Percentiles rank a stretch among this genome's conserved stretches.
Conservation (phyloP, 2,329 filamentous ascomycete species). For the Bipolaris cookei region DNA sequence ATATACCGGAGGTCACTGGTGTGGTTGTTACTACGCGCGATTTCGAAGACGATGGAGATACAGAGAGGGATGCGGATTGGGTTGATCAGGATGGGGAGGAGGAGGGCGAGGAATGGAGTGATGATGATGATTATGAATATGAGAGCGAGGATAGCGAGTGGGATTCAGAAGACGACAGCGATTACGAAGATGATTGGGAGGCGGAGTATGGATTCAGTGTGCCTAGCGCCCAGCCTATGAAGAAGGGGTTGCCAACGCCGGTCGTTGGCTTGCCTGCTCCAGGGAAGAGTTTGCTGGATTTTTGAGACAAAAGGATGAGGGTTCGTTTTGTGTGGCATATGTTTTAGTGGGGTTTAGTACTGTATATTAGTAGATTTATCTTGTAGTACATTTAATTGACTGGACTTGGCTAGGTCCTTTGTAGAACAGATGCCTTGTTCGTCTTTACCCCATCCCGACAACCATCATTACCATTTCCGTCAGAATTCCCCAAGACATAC, state of each 20-base stretch:
- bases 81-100: constrained; percentile 1
- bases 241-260: background rate
- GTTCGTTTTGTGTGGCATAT: too few species aligned
- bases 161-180: constrained; percentile 16
- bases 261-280: background rate
- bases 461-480: background rate
- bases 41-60: constrained; percentile 10
- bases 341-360: background rate
- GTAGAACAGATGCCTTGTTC: background rate
- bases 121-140: constrained; percentile 15
- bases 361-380: background rate
- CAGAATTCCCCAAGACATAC: background rate
- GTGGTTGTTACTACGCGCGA: constrained; percentile 3
- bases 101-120: constrained; percentile 9
- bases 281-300: constrained; percentile 9
- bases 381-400: background rate
- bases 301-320: background rate
- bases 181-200: constrained; percentile 19
- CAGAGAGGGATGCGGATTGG: constrained; percentile 7
- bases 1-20: background rate
- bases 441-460: background rate
- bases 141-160: constrained; percentile 14
- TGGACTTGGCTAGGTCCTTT: background rate
- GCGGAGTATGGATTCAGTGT: constrained; percentile 12
- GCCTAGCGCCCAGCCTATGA: background rate